Conservation (phyloP, 2,329 filamentous ascomycete species). For the Aspergillus quadricinctus region DNA sequence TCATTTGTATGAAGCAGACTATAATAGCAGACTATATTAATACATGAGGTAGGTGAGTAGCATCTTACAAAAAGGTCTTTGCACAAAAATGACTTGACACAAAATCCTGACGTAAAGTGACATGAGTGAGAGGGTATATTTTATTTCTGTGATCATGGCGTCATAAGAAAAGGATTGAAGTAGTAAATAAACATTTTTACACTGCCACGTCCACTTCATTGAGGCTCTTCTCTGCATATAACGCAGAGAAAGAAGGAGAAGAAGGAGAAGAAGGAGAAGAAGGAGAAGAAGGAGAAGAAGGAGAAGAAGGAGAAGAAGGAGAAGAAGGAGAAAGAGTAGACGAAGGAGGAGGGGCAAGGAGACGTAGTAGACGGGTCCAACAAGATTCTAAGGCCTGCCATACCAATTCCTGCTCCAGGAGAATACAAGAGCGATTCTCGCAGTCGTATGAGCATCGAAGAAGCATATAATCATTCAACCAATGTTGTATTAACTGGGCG, state of each 20-base stretch:
- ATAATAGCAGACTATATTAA: not conserved
- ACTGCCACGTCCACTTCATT: too few relatives aligned
- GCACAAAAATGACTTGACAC: not conserved
- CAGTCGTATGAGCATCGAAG: not conserved
- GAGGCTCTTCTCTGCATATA: too few relatives aligned
- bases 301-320: not conserved
- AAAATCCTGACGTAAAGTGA: not conserved
- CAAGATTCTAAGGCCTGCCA: not conserved
- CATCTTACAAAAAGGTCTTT: not conserved
- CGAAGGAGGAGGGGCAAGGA: too few relatives aligned
- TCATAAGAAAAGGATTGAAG: too few relatives aligned
- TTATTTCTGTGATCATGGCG: too few relatives aligned
- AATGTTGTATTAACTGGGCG: not conserved
- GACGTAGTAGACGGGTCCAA: not conserved
- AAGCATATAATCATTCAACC: not conserved
- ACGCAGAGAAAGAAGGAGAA: not conserved
- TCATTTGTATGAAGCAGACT: not conserved
- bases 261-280: not conserved
- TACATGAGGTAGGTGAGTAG: not conserved
- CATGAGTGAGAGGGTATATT: not conserved
- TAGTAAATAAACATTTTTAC: too few relatives aligned
- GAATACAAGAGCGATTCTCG: not conserved
- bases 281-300: not conserved
- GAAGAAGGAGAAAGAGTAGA: not conserved
- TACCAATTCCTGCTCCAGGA: not conserved